phyloP scores from a whole-genome alignment of 352 stramenopile species.

The Pythium rishiriense region DNA sequence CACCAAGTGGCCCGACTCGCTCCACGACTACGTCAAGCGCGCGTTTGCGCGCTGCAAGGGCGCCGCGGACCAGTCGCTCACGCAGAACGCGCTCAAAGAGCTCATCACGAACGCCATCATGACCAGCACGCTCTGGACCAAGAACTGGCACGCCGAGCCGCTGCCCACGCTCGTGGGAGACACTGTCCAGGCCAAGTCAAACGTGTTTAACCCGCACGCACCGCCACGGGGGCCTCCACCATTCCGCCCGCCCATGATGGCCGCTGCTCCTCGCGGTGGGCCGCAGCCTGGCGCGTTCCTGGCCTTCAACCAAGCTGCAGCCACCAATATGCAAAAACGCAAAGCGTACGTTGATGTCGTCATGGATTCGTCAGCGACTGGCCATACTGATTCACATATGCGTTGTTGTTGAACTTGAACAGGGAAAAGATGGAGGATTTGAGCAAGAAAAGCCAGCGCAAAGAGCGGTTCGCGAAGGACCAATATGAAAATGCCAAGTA shows the following conservation, averaged over 20 bases:
- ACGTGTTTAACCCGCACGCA: slow-evolving; percentile 19
- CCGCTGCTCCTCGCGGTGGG: slow-evolving; percentile 3
- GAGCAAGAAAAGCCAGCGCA: slow-evolving; percentile 73
- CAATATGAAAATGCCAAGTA: slow-evolving; percentile 58
- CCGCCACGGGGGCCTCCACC: slow-evolving; percentile 11
- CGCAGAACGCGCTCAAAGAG: slow-evolving; percentile 80
- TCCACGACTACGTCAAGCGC: slow-evolving; percentile 87
- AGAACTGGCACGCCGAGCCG: slow-evolving; percentile 78
- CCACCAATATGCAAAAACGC: slow-evolving; percentile 64
- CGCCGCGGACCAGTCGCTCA: slow-evolving; percentile 70
- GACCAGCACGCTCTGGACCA: slow-evolving; percentile 82
- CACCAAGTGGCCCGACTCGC: slow-evolving; percentile 78
- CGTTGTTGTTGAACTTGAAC: neutral
- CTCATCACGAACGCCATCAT: slow-evolving; percentile 85
- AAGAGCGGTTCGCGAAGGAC: slow-evolving; percentile 79
- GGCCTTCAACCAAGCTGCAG: slow-evolving; percentile 40
- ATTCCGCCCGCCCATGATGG: slow-evolving; percentile 10
- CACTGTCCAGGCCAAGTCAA: slow-evolving; percentile 22
- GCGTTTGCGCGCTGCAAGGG: slow-evolving; percentile 81
- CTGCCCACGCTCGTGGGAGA: slow-evolving; percentile 72
- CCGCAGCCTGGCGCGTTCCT: slow-evolving; percentile 38
- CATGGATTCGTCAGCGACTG: neutral
- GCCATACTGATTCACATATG: neutral
- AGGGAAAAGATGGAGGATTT: slow-evolving; percentile 38
- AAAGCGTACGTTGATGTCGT: slow-evolving; percentile 52